Base-by-base conservation (phyloP, 306 rosid genomes). In the Acacia melanoxylon region DNA sequence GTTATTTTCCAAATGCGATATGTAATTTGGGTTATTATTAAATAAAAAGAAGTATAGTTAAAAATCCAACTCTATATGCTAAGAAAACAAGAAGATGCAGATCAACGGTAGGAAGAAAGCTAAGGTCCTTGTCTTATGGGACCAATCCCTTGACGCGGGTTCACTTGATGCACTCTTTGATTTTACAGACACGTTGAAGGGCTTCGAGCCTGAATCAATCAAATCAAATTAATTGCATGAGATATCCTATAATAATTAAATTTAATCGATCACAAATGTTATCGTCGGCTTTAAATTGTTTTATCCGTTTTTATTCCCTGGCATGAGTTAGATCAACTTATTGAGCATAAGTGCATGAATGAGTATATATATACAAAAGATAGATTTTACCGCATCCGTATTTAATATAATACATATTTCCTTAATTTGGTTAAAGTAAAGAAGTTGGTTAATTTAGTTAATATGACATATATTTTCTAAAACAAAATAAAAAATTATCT, bases 181-280 rank as follows among this genome's bases (percentile, higher is more conserved):
- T 82, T 91, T 93, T 75, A 92, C 87, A 24, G 97, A 86, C 45
- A 95, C 98, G 72, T 95, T 95, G 82, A 95, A 94, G 3, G 98
- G 78, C 68, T 67, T 77, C 4, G 99, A 92, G 76, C 99, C 98
- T 46, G 22, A 10, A 75, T 44, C 31, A 71, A 3, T 58, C 29
- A 22, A 81, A 49, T 75, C 31, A 71, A 40, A 56, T 16, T 40
- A 4, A 42, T 42, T 37, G 48, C 42, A 42, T 16, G 15, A 80
- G 5, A 76, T 67, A 67, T 67, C 5, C 2, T 12, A 25, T 61
- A 11, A 25, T 61, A 24, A 25, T 24, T 25, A 61, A 24, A 25
- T 61, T 24, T 9, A 58, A 35, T 35, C 40, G 40, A 58, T 22
- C 31, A 11, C 65, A 58, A n/a, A 22, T 10, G 22, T n/a, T n/a